A percentile compares a stretch with the other conserved stretches of the same genome.
Evolutionary conservation across 805 yeast species (phyloP).

Genomic region (Hanseniaspora lachancei): DNA sequence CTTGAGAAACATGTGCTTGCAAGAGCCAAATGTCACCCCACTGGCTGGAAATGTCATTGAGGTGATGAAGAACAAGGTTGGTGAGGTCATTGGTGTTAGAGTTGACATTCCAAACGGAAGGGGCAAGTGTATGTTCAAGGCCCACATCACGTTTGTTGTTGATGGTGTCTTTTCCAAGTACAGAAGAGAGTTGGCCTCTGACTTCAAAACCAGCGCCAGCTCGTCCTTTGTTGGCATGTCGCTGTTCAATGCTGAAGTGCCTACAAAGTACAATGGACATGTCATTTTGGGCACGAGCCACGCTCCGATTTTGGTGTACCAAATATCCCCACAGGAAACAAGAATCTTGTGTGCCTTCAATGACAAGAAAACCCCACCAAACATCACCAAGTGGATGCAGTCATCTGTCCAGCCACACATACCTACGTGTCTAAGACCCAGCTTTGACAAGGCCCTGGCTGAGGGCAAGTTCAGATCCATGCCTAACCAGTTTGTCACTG

Average conservation of each 20-base stretch:
- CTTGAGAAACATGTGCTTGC: constrained; percentile 54
- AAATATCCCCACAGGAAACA: constrained; percentile 69
- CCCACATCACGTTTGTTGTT: constrained; percentile 60
- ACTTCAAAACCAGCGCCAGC: constrained; percentile 51
- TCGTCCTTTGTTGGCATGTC: constrained; percentile 83
- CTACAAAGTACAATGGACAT: constrained; percentile 70
- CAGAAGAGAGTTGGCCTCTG: constrained; percentile 56
- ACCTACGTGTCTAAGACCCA: constrained; percentile 52
- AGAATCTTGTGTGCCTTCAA: constrained; percentile 82
- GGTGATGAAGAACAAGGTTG: constrained; percentile 40
- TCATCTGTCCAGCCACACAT: constrained; percentile 50
- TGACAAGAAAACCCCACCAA: constrained; percentile 60
- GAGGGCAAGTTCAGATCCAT: constrained; percentile 55
- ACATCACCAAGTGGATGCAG: constrained; percentile 46
- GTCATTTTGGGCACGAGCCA: constrained; percentile 67
- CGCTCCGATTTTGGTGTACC: constrained; percentile 81
- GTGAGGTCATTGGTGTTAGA: constrained; percentile 63
- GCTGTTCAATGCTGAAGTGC: constrained; percentile 60
- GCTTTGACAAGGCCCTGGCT: constrained; percentile 53
- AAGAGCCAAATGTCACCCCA: constrained; percentile 62
- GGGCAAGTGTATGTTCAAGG: constrained; percentile 35
- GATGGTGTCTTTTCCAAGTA: constrained; percentile 93
- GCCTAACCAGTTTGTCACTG: constrained; percentile 90
- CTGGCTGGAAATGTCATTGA: constrained; percentile 74
- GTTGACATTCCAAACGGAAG: constrained; percentile 36